Percentiles rank a stretch among this genome's conserved stretches.
Evolutionary conservation across 192 early-diverging fungal species (phyloP).

Genomic region (Rhizophlyctis rosea): DNA sequence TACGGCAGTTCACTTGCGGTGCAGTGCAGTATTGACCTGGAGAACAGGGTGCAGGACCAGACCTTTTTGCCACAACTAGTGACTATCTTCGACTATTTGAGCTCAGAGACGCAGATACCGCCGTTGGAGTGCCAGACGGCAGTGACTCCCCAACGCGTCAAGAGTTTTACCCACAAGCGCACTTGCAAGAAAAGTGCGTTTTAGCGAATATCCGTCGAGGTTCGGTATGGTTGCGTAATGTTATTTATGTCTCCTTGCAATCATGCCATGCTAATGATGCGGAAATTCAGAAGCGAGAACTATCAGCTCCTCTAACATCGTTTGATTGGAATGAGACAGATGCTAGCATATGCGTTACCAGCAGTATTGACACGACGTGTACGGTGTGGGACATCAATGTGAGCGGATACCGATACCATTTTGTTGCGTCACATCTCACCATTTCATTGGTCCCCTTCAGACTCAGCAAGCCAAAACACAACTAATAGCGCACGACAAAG

Average conservation of each 20-base stretch:
- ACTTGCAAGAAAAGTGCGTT: conserved; percentile 12
- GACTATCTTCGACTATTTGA: conserved; percentile 92
- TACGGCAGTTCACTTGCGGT: background rate
- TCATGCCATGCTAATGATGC: conserved; percentile 25
- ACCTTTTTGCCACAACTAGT: conserved; percentile 84
- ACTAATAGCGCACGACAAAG: conserved; percentile 97
- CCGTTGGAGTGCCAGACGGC: no score
- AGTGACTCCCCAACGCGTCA: no score
- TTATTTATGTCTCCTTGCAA: conserved; percentile 6
- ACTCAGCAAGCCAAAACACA: conserved; percentile 97
- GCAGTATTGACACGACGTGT: conserved; percentile 98
- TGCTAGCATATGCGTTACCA: conserved; percentile 81
- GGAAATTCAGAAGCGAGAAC: no score
- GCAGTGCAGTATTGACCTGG: background rate
- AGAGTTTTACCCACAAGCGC: no score
- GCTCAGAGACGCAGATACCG: conserved; percentile 39
- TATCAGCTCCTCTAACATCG: conserved; percentile 86
- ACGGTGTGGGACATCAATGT: conserved; percentile 96
- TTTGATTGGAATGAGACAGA: conserved; percentile 97
- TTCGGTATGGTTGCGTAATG: conserved; percentile 57
- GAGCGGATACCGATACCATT: background rate
- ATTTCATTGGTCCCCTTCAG: conserved; percentile 16
- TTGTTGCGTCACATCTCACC: background rate
- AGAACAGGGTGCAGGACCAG: conserved; percentile 32
- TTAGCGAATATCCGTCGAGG: conserved; percentile 46